Conservation (phyloP, 2,329 filamentous ascomycete species). For the Aspergillus sp. region DNA sequence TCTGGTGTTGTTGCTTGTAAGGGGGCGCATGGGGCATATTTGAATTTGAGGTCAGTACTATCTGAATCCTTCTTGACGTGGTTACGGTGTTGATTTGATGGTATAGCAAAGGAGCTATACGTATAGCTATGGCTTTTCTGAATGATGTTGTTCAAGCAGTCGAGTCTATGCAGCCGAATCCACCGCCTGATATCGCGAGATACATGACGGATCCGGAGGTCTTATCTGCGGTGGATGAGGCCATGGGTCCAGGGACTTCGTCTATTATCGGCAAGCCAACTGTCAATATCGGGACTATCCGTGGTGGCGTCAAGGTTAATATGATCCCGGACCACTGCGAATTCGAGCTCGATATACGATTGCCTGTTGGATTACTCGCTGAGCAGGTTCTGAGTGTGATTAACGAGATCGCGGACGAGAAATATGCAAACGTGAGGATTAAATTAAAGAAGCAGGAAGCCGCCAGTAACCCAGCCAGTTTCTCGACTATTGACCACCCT, state of each 20-base stretch:
- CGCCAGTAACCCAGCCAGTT: background rate
- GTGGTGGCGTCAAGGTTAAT: slow-evolving; percentile 45
- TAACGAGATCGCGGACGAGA: background rate
- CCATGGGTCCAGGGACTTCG: slow-evolving; percentile 16
- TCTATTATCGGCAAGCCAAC: slow-evolving; percentile 40
- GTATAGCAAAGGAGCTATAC: background rate
- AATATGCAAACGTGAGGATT: background rate
- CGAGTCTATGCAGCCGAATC: background rate
- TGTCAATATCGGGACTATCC: slow-evolving; percentile 44
- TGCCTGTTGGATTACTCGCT: slow-evolving; percentile 39
- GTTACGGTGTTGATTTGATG: too few species aligned
- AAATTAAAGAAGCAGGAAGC: background rate
- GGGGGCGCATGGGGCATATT: slow-evolving; percentile 43
- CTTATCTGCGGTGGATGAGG: background rate
- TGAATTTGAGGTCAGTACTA: slow-evolving; percentile 29
- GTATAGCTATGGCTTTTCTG: background rate
- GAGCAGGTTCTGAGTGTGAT: background rate
- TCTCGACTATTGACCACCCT: background rate
- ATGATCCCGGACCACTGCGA: slow-evolving; percentile 40
- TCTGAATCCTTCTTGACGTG: too few species aligned
- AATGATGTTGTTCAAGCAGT: background rate
- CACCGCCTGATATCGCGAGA: background rate
- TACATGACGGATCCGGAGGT: background rate
- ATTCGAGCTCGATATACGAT: slow-evolving; percentile 43
- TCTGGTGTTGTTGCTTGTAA: slow-evolving; percentile 34